Conservation (phyloP, 257 asterid species). For the Gentiana macrophylla region DNA sequence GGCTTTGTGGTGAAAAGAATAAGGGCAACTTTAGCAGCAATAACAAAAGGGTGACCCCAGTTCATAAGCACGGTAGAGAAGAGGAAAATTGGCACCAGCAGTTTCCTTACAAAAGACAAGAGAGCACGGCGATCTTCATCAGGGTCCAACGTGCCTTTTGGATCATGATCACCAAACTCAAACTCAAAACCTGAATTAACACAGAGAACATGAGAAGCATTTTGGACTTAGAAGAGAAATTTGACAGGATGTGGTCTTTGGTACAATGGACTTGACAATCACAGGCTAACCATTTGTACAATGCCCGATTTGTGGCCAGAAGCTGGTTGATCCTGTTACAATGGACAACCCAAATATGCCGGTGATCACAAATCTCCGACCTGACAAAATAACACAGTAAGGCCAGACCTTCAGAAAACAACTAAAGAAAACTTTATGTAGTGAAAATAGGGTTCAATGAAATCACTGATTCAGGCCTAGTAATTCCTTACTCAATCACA, state of each 20-base stretch:
- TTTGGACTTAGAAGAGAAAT: background rate
- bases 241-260: background rate
- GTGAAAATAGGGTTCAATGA: too few species aligned
- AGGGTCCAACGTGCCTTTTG: slow-evolving; percentile 10
- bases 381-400: slow-evolving; percentile 14
- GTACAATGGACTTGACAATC: background rate
- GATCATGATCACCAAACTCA: slow-evolving; percentile 10
- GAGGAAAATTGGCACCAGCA: slow-evolving; percentile 30
- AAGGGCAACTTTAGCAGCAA: slow-evolving; percentile 25
- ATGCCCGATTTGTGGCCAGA: slow-evolving; percentile 15
- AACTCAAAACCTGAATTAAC: slow-evolving; percentile 18
- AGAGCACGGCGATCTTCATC: slow-evolving; percentile 12
- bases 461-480: too few species aligned
- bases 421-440: background rate
- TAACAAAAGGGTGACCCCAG: slow-evolving; percentile 42
- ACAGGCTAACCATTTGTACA: slow-evolving; percentile 27
- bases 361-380: slow-evolving; percentile 11
- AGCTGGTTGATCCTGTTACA: slow-evolving; percentile 20
- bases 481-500: too few species aligned
- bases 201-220: background rate
- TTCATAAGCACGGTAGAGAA: slow-evolving; percentile 23
- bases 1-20: slow-evolving; percentile 31
- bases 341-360: slow-evolving; percentile 17
- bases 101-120: slow-evolving; percentile 17
- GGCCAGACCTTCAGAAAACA: background rate